Percentiles rank a stretch among this genome's conserved stretches.
Conservation (phyloP, 768 basidiomycete species). For the Boletus sp. region DNA sequence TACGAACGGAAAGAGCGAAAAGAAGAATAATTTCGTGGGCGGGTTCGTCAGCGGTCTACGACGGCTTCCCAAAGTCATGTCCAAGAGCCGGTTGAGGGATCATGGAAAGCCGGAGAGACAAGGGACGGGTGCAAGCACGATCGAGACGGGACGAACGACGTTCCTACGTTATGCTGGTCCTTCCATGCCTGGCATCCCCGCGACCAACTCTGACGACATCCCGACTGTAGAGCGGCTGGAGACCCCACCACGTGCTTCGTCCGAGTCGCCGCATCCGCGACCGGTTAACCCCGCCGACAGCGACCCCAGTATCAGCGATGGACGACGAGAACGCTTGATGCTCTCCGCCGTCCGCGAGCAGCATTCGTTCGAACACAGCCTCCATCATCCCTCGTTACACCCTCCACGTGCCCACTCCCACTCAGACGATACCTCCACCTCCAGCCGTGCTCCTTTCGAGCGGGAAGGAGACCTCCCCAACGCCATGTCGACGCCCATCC, state of each 20-base stretch:
- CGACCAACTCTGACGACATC: conserved; percentile 29
- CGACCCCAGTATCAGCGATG: conserved; percentile 20
- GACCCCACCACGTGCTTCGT: conserved; percentile 24
- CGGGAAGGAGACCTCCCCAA: conserved; percentile 22
- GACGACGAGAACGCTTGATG: conserved; percentile 25
- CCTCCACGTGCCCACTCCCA: conserved; percentile 18
- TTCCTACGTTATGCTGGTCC: conserved; percentile 24
- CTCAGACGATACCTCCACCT: conserved; percentile 21
- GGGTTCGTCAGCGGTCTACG: conserved; percentile 32
- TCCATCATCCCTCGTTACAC: conserved; percentile 13
- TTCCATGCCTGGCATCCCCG: conserved; percentile 15
- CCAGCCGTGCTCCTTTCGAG: conserved; percentile 27
- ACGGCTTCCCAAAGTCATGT: conserved; percentile 35
- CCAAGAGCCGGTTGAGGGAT: conserved; percentile 29
- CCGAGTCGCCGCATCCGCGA: conserved; percentile 23
- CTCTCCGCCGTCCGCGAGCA: conserved; percentile 27
- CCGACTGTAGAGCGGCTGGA: conserved; percentile 30
- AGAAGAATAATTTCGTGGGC: conserved; percentile 28
- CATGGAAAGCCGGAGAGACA: conserved; percentile 24
- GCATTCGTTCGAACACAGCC: conserved; percentile 18
- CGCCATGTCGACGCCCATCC: conserved; percentile 32
- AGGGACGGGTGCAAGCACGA: conserved; percentile 3
- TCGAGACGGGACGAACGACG: conserved; percentile 11
- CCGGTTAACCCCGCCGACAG: conserved; percentile 16
- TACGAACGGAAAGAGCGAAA: conserved; percentile 30